Evolutionary conservation across 352 stramenopile genomes (phyloP).

Genomic region (Phytophthora pinifolia): DNA sequence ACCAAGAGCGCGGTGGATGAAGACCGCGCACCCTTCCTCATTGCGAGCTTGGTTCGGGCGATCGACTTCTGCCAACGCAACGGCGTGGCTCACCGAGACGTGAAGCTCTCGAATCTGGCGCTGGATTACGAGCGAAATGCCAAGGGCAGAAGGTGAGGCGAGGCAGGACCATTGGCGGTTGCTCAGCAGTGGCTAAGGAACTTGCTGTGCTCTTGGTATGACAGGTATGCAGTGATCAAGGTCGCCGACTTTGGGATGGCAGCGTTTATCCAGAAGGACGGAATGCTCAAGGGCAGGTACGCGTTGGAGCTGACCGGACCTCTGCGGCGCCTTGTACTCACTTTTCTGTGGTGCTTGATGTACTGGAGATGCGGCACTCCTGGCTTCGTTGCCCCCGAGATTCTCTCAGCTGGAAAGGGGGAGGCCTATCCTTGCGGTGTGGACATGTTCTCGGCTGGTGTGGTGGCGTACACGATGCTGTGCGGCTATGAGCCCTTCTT

Average conservation of each 20-base stretch:
- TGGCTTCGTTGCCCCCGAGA: constrained; percentile 94
- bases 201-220: neutral
- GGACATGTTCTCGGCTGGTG: constrained; percentile 94
- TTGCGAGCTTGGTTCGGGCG: constrained; percentile 71
- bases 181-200: neutral
- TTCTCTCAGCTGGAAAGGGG: constrained; percentile 88
- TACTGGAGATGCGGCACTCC: constrained; percentile 90
- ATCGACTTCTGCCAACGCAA: constrained; percentile 80
- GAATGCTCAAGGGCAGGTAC: constrained; percentile 84
- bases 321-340: neutral
- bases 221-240: constrained; percentile 81
- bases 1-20: constrained; percentile 75
- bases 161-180: constrained; percentile 1
- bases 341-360: neutral
- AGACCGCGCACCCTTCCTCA: constrained; percentile 51
- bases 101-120: constrained; percentile 89
- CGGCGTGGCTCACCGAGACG: constrained; percentile 81
- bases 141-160: constrained; percentile 47
- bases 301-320: too few species aligned
- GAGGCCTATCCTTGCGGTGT: constrained; percentile 92
- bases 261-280: constrained; percentile 90
- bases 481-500: constrained; percentile 95
- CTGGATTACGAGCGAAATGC: constrained; percentile 49
- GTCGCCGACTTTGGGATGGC: constrained; percentile 95
- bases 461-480: constrained; percentile 94